A percentile compares a stretch with the other conserved stretches of the same genome.
Conservation (phyloP, 2,329 filamentous ascomycete genomes). For the Aspergillus candidus region DNA sequence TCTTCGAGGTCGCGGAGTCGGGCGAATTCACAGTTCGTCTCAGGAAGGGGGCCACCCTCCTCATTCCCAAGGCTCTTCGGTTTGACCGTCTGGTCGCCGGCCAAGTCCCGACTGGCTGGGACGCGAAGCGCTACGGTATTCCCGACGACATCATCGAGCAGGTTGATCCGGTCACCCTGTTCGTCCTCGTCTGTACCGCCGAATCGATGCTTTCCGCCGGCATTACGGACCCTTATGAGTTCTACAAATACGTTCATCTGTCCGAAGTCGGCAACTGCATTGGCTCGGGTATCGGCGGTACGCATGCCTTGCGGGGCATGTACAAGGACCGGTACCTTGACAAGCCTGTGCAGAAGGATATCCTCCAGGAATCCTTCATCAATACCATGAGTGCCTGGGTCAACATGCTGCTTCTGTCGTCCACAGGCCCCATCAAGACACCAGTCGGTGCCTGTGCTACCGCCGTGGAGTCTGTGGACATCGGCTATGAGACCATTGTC, state of each 20-base stretch:
- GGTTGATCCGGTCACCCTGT: conserved; percentile 93
- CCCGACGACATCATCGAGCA: conserved; percentile 97
- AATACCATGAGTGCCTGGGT: conserved; percentile 99
- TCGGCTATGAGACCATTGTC: conserved; percentile 96
- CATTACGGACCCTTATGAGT: conserved; percentile 98
- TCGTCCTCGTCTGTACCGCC: conserved; percentile 86
- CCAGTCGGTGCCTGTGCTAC: conserved; percentile 97
- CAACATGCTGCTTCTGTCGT: conserved; percentile 96
- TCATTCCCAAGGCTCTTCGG: conserved; percentile 93
- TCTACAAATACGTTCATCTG: conserved; percentile 98
- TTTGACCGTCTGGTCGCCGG: conserved; percentile 97
- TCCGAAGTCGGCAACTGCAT: conserved; percentile 98
- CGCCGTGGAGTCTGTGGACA: conserved; percentile 93
- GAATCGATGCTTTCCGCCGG: conserved; percentile 86
- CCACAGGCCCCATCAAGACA: conserved; percentile 96
- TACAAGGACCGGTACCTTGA: conserved; percentile 97
- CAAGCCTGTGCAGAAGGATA: conserved; percentile 96
- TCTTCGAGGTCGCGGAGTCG: conserved; percentile 89
- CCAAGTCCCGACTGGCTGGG: conserved; percentile 95
- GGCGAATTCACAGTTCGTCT: conserved; percentile 92
- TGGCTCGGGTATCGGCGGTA: conserved; percentile 96
- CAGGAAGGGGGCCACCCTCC: conserved; percentile 88
- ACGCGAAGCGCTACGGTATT: conserved; percentile 91
- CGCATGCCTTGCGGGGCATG: conserved; percentile 88
- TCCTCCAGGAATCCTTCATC: conserved; percentile 98